Evolutionary conservation across 2,329 filamentous ascomycete genomes (phyloP), one percentile per base, ranked within the genome.

Genomic region (Madurella fahalii): DNA sequence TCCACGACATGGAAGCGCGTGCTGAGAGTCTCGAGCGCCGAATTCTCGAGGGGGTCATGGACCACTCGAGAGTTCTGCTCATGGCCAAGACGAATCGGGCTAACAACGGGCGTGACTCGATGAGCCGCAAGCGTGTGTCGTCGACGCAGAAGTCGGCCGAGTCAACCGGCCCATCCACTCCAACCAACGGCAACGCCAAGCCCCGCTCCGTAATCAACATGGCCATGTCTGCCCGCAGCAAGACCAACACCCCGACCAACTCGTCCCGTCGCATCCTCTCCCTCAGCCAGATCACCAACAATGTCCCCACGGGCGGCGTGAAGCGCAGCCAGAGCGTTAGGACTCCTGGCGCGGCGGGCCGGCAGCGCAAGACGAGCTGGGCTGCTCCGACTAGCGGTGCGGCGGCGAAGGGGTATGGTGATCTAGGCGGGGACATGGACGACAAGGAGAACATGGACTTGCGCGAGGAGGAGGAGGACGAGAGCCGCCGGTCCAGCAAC

Each of bases 31-130:
- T 99, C 20, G 94, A 99, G 73, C 88, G 92, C 50, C 86, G 94
- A 25, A 96, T 99, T 62, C 76, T 99, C 32, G 93, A 97, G 61
- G 92, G 93, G 25, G 90, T 97, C 59, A 95, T 99, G 74, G 92
- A 97, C 64, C 93, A 97, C 69, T 96, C 93, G 17, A 87, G 93
- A 7, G 85, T 93, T 25, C 79, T 96, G n/a, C 81, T 97, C 54
- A 88, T 94, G 76, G 77, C 84, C 61, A 86, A 89, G 73, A 74
- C 81, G 3, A 74, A 70, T 61, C 47, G 61, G 2, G 56, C 49
- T 13, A 77, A 48, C 37, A 47, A 76, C 63, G 72, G 76, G 11
- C 71, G 71, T 5, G 81, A 83, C 50, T 72, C 75, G 57, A 83
- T 84, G 81, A 82, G 72, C 67, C 78, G 80, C 48, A 84, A 84